Evolutionary conservation across 768 basidiomycete genomes (phyloP), one percentile per base, ranked within the genome.

Genomic region (Chlorophyllum brunneum): DNA sequence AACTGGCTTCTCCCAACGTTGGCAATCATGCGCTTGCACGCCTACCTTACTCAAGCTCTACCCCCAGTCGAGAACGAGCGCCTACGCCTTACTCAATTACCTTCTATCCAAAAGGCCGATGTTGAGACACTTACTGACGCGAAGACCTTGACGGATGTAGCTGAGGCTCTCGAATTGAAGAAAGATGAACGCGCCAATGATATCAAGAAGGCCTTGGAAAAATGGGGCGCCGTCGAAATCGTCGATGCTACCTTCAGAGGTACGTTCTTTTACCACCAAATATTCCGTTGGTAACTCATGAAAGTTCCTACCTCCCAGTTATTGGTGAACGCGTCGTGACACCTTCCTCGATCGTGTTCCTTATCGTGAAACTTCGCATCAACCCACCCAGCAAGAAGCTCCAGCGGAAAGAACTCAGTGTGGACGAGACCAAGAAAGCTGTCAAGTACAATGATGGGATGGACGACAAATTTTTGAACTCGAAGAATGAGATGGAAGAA

Each of bases 241-340:
- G 82, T 90, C 16, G 85, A 88, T 63, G 86, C 88, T 18, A 70
- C 78, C 10, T 98, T 97, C 78, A 88, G 88, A 76, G 93, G 93
- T 92, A 46, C 30, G 75, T 52, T 29, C n/a, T n/a, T 15, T 2
- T 1, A n/a, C 29, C 3, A 22, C 2, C 13, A 4, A 8, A 26
- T 41, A 13, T 51, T 24, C 11, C n/a, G 33, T 40, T 54, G 18
- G 2, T 34, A 24, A 16, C 26, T 8, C 31, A 39, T 54, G 5
- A 4, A 8, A 23, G 11, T 31, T 22, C 7, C 20, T 1, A 13
- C 18, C 4, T 5, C 39, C 6, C 52, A 93, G 94, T 99, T 47
- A 89, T 92, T 55, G 95, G 91, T 48, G 97, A 99, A 69, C 85
- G 85, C 13, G 68, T 87, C 29, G 82, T 98, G 30, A 88, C 90